These are phyloP conservation scores for Populus trichocarpa DNA, from an alignment of 441 rosid species.

Conservation along the genomic window DNA sequence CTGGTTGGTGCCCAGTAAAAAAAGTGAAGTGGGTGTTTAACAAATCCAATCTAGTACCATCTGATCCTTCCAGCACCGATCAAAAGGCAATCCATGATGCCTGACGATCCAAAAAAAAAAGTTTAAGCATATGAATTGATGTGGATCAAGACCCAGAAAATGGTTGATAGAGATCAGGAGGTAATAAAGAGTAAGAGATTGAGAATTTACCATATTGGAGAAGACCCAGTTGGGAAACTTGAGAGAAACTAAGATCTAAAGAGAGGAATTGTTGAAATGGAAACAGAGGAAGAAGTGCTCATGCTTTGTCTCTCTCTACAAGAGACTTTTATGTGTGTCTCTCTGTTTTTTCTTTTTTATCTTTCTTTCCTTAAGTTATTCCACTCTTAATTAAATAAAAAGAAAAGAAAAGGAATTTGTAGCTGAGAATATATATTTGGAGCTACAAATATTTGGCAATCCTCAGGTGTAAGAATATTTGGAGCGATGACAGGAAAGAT, in stretches of 20 bases:
- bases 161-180: slow-evolving; percentile 28
- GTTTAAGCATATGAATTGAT: slow-evolving; percentile 18
- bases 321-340: slow-evolving; percentile 26
- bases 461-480: slow-evolving; percentile 56
- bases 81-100: slow-evolving; percentile 32
- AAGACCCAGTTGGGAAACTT: slow-evolving; percentile 57
- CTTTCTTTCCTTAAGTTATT: slow-evolving; percentile 42
- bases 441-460: slow-evolving; percentile 24
- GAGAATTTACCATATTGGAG: slow-evolving; percentile 50
- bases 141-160: slow-evolving; percentile 30
- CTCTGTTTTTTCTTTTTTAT: slow-evolving; percentile 31
- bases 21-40: slow-evolving; percentile 31
- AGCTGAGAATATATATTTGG: slow-evolving; percentile 18
- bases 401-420: slow-evolving; percentile 42
- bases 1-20: slow-evolving; percentile 50
- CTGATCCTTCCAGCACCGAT: slow-evolving; percentile 46
- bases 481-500: slow-evolving; percentile 43
- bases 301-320: slow-evolving; percentile 32
- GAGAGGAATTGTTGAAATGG: slow-evolving; percentile 45
- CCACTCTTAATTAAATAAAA: slow-evolving; percentile 54
- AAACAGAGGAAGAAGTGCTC: slow-evolving; percentile 55
- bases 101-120: slow-evolving; percentile 25
- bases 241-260: slow-evolving; percentile 68
- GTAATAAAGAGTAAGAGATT: slow-evolving; percentile 14
- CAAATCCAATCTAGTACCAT: slow-evolving; percentile 64